Percentiles rank a stretch among this genome's conserved stretches.
These are phyloP conservation scores for Salix caprea DNA, from an alignment of 345 rosid species.

Conservation along the genomic window DNA sequence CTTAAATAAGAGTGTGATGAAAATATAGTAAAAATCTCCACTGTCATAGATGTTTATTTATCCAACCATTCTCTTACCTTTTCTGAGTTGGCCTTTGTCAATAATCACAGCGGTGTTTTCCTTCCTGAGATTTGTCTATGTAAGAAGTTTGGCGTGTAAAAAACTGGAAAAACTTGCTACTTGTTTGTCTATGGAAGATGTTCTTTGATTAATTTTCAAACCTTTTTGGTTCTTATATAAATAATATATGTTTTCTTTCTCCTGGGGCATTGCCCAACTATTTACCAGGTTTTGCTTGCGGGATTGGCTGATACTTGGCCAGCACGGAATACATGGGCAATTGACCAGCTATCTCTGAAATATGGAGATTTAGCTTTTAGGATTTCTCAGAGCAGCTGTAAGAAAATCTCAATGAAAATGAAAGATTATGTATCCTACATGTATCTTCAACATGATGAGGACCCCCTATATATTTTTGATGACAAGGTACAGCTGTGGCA, in stretches of 20 bases:
- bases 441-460: constrained; percentile 83
- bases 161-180: background rate
- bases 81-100: too few relatives aligned
- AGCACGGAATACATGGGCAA: constrained; percentile 76
- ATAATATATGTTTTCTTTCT: constrained; percentile 2
- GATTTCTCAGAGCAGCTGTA: constrained; percentile 78
- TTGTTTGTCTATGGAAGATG: background rate
- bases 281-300: constrained; percentile 62
- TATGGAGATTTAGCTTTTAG: constrained; percentile 68
- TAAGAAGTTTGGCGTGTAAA: background rate
- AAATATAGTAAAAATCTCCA: too few relatives aligned
- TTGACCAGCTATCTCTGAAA: constrained; percentile 54
- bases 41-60: too few relatives aligned
- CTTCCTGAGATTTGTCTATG: background rate
- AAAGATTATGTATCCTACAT: constrained; percentile 78
- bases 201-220: background rate
- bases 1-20: too few relatives aligned
- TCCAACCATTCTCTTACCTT: too few relatives aligned
- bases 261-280: constrained; percentile 6
- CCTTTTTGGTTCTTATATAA: background rate
- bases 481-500: constrained; percentile 49
- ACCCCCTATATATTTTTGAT: constrained; percentile 91
- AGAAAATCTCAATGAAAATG: constrained; percentile 60
- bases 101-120: too few relatives aligned
- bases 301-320: constrained; percentile 88